phyloP scores from a whole-genome alignment of 257 asterid genomes.

The Solanum medicagineum region DNA sequence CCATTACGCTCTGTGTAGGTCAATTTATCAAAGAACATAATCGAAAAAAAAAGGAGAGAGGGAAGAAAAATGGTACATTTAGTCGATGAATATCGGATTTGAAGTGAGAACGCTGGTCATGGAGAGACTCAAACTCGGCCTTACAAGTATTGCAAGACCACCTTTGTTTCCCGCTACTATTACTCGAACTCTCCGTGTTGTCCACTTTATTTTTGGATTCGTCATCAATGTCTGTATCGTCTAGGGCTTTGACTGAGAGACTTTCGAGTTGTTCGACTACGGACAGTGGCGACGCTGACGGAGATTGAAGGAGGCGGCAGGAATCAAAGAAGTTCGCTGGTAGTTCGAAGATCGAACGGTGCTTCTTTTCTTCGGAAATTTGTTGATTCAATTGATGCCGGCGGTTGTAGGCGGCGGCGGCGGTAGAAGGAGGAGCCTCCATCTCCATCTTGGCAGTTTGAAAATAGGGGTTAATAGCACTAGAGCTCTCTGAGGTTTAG shows the following conservation, averaged over 20 bases:
- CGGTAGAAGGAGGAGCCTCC: conserved; percentile 1
- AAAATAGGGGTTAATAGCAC: neutral
- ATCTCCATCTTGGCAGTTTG: neutral
- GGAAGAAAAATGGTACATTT: conserved; percentile 30
- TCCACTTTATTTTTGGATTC: neutral
- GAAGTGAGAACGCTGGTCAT: conserved; percentile 83
- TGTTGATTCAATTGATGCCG: conserved; percentile 6
- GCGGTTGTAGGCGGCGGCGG: neutral
- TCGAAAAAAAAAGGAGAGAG: neutral
- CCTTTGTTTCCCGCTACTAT: conserved; percentile 34
- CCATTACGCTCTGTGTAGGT: neutral
- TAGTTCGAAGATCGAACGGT: conserved; percentile 59
- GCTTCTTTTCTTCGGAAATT: conserved; percentile 33
- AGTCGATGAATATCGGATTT: conserved; percentile 92
- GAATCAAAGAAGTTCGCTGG: conserved; percentile 54
- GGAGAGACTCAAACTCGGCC: conserved; percentile 83
- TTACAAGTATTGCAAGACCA: conserved; percentile 94
- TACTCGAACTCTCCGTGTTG: neutral
- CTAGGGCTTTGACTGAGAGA: neutral
- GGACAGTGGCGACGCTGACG: conserved; percentile 23
- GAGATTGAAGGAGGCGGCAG: conserved; percentile 62
- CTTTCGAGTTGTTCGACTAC: conserved; percentile 5
- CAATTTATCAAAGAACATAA: neutral
- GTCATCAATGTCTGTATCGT: conserved; percentile 14
- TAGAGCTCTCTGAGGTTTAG: neutral